Evolutionary conservation across 306 rosid species (phyloP), one percentile per base, ranked within the genome.

Genomic region (Malus fusca): DNA sequence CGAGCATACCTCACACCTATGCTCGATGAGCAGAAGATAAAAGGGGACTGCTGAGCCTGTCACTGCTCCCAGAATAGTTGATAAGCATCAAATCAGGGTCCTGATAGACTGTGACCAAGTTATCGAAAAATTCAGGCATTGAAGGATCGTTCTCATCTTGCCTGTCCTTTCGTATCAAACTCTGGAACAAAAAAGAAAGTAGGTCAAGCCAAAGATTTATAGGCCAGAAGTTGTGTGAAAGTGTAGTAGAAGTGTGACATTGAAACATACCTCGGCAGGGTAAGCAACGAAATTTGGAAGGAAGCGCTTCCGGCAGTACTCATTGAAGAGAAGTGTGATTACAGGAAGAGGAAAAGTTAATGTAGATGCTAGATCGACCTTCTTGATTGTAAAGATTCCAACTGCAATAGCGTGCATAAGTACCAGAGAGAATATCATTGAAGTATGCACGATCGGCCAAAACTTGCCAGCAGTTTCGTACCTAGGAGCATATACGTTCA

Each of bases 231-330:
- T 43, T 14, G 35, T 11, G 7, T 14, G 21, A 8, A 22, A 72
- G 68, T 69, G 28, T 63, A 22, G 52, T 58, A 58, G 68, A 43
- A 55, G 28, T 68, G 56, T 72, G 58, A 60, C 64, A 40, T 77
- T 77, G 66, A 70, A 75, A 83, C 87, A 65, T 82, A 92, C 99
- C 93, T 90, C 99, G 5, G 91, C 89, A 30, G 99, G 84, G 87
- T 90, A 95, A 56, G 87, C 88, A 52, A 78, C 63, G 63, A 90
- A 95, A 71, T 85, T 85, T 25, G 99, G 97, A 3, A 89, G 91
- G 88, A 95, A 95, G 60, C 99, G 89, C 85, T 95, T 92, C 44
- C 96, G 97, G 83, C 99, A 95, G 88, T 95, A 95, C 81, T 88
- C 96, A 2, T 95, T 92, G 48, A 95, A 95, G 26, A 95, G 88